Evolutionary conservation across 2,329 filamentous ascomycete genomes (phyloP), one percentile per base, ranked within the genome.

Genomic region (Metarhizium anisopliae): DNA sequence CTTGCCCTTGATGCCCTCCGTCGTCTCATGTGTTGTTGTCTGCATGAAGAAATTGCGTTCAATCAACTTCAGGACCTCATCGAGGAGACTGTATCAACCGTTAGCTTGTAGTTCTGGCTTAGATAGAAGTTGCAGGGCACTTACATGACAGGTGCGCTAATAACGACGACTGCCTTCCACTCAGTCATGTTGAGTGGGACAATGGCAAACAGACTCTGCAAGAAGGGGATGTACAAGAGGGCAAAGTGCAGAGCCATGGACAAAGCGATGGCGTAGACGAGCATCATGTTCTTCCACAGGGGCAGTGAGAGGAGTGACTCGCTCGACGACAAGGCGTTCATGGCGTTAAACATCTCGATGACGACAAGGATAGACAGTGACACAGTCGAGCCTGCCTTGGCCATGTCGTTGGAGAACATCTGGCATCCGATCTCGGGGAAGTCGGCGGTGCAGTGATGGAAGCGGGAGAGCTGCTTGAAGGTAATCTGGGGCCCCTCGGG

Each of bases 301-400:
- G 92, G 93, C 59, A 99, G 82, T 2, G 92, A 96, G 55, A 99
- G 74, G 13, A 99, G 84, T 16, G 90, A 95, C 74, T 99, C 94
- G 71, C 90, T 95, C 1, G 91, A 96, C 2, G 91, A 96, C 36
- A 99, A 81, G 0, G 93, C 94, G 69, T 99, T 99, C 87, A 97
- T 93, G 64, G 94, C 94, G 74, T 99, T 99, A 69, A 99, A 83
- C 94, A 99, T 99, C 76, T 99, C 94, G 67, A 99, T 97, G 58
- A 96, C 91, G 50, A 99, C 94, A 18, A 99, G 81, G 66, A 88
- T 88, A 3, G 90, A 95, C 59, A 99, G 81, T 6, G 91, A 96
- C 32, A 99, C 85, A 1, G 94, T 99, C 20, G 91, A 96, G 2
- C 91, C 94, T 5, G 92, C 84, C 73, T 93, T 92, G 62, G 92